Conservation (phyloP, 306 rosid genomes). For the Cucurbita maxima region DNA sequence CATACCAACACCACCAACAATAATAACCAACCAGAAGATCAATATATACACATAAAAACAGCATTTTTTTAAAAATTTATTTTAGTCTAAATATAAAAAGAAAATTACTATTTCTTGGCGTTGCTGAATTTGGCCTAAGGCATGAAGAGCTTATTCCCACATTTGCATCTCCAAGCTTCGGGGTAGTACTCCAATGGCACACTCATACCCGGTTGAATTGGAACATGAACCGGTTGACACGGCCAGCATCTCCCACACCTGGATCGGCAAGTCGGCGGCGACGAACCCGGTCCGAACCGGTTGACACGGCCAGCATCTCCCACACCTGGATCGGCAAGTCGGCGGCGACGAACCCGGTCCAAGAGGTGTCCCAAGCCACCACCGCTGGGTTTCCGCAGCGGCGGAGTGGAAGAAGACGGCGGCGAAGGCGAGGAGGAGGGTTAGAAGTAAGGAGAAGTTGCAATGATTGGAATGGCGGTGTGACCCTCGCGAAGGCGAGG, state of each 20-base stretch:
- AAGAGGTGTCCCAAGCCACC: conserved; percentile 15
- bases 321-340: conserved; percentile 69
- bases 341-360: conserved; percentile 85
- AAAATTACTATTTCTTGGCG: background rate
- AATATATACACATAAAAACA: too few relatives aligned
- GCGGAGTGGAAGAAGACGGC: conserved; percentile 18
- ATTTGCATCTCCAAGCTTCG: conserved; percentile 96
- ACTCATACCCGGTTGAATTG: conserved; percentile 66
- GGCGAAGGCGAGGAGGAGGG: conserved; percentile 30
- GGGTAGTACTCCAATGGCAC: conserved; percentile 82
- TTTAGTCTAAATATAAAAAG: background rate
- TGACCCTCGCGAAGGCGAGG: conserved; percentile 20
- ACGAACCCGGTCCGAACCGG: conserved; percentile 83
- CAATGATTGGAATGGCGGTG: background rate
- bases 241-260: conserved; percentile 81
- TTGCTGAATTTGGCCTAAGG: conserved; percentile 21
- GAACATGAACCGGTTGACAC: conserved; percentile 65
- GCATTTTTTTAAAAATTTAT: too few relatives aligned
- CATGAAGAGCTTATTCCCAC: conserved; percentile 69
- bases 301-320: conserved; percentile 59
- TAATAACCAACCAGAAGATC: background rate
- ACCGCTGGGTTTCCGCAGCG: background rate
- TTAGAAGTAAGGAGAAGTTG: background rate
- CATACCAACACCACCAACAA: background rate
- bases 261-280: conserved; percentile 72